Evolutionary conservation across 768 basidiomycete genomes (phyloP), one percentile per base, ranked within the genome.

Genomic region (Suillus bovinus): DNA sequence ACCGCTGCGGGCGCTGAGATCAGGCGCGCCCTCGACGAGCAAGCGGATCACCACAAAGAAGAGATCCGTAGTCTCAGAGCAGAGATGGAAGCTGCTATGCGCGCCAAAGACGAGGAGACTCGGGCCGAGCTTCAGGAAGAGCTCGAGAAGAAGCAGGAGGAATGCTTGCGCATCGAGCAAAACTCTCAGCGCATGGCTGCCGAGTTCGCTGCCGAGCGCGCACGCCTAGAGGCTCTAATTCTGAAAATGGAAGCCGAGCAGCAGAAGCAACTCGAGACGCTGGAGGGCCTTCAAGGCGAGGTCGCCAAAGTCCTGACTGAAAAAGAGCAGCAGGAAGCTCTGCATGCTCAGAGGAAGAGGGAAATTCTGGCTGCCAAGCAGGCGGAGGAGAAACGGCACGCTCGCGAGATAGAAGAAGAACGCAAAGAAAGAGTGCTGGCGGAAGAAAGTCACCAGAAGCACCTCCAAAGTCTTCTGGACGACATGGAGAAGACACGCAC

Each of bases 1-100:
- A 86, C 87, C 2, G 72, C 76, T 4, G 86, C 86, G 1, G 85
- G 85, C 1, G 76, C 72, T 17, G 86, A 84, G 67, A 76, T 88
- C 24, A 77, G 77, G 58, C 77, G 78, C 20, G 84, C 84, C 42
- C 68, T 85, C 4, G 76, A 78, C 60, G 80, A 79, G 62, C 81
- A 83, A 70, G 76, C 79, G 31, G 69, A 78, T 59, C 75, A 77
- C 39, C 81, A 83, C 63, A 73, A 79, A 36, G 73, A 78, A n/a
- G 85, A 87, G 66, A 71, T 86, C 67, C 71, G 72, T 46, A 72
- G 72, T 5, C 73, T 88, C 22, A 76, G 80, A 61, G 66, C 73
- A 10, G 83, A 85, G 62, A 82, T 83, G 75, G 75, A 79, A 65
- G 70, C 71, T 41, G 80, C 82, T 7, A 77, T 81, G 66, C 70